A percentile compares a stretch with the other conserved stretches of the same genome.
These are phyloP conservation scores for Cyathus striatus DNA, from an alignment of 768 basidiomycete genomes.

Conservation along the genomic window DNA sequence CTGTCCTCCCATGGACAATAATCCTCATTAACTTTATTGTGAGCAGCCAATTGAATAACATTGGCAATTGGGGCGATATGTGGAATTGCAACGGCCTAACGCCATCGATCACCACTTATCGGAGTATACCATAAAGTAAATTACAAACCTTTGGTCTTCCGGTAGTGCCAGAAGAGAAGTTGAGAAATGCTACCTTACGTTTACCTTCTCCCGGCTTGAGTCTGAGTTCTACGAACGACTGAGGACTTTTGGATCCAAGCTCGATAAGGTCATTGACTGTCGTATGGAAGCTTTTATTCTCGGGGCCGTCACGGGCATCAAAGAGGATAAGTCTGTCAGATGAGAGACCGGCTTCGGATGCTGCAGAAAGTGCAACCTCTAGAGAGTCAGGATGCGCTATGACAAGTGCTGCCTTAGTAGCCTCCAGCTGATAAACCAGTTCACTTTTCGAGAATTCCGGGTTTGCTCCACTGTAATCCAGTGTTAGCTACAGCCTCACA, in stretches of 20 bases:
- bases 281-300: constrained; percentile 9
- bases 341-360: constrained; percentile 28
- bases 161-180: constrained; percentile 72
- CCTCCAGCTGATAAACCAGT: constrained; percentile 49
- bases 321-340: constrained; percentile 40
- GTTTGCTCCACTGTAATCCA: constrained; percentile 46
- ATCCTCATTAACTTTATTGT: constrained; percentile 42
- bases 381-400: constrained; percentile 43
- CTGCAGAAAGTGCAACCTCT: constrained; percentile 36
- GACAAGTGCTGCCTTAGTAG: constrained; percentile 41
- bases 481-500: background rate
- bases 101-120: background rate
- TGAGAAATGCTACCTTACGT: constrained; percentile 65
- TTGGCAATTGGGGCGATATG: constrained; percentile 59
- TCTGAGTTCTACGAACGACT: constrained; percentile 42
- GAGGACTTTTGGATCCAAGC: constrained; percentile 35
- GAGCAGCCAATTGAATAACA: constrained; percentile 53
- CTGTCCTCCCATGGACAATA: constrained; percentile 40
- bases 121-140: background rate
- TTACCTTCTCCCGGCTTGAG: constrained; percentile 56
- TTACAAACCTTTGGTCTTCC: constrained; percentile 60
- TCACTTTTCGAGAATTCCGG: constrained; percentile 51
- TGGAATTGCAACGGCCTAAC: constrained; percentile 54
- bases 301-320: constrained; percentile 13
- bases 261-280: constrained; percentile 44